Evolutionary conservation across 805 yeast genomes (phyloP).

Genomic region (Hyphopichia homilentoma): DNA sequence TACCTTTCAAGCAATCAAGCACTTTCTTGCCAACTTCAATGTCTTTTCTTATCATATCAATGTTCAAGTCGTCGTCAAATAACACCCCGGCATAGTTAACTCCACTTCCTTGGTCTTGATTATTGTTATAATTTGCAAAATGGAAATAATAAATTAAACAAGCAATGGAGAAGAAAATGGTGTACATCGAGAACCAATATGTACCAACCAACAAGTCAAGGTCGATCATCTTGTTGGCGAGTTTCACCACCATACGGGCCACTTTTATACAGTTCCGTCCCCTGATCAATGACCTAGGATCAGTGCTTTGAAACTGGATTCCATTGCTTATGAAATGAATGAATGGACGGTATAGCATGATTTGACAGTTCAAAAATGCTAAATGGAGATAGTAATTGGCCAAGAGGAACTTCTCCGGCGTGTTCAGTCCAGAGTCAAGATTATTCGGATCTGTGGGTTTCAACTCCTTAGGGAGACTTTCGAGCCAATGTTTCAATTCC

Average conservation of each 20-base stretch:
- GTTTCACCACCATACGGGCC: constrained; percentile 74
- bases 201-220: constrained; percentile 73
- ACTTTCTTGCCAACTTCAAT: constrained; percentile 81
- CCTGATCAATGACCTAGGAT: constrained; percentile 62
- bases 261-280: constrained; percentile 83
- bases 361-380: constrained; percentile 71
- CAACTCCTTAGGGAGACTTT: constrained; percentile 64
- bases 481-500: constrained; percentile 70
- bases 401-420: constrained; percentile 56
- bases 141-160: constrained; percentile 80
- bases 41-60: constrained; percentile 64
- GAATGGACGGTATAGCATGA: constrained; percentile 82
- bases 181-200: constrained; percentile 88
- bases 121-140: constrained; percentile 34
- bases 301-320: constrained; percentile 28
- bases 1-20: constrained; percentile 64
- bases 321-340: constrained; percentile 76
- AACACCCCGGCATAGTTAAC: constrained; percentile 42
- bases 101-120: constrained; percentile 18
- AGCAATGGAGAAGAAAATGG: constrained; percentile 85
- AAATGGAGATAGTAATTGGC: constrained; percentile 74
- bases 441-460: constrained; percentile 64
- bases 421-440: constrained; percentile 10
- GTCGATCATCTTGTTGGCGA: constrained; percentile 77
- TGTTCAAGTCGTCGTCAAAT: constrained; percentile 43